Evolutionary conservation across 228 moss, liverwort and hornwort genomes (phyloP).

Genomic region (Sphagnum magellanicum): DNA sequence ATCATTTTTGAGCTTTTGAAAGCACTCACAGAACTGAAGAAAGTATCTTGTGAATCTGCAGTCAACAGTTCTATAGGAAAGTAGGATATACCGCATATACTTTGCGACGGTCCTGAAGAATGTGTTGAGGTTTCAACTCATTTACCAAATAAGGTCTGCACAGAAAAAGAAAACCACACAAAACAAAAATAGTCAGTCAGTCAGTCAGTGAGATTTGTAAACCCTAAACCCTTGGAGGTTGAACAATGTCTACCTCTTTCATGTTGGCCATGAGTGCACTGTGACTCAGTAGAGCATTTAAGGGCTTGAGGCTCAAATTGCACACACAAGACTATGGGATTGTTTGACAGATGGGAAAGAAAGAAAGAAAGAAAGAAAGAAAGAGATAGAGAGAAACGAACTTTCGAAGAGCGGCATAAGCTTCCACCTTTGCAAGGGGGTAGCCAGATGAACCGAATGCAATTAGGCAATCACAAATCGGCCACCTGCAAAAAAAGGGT

Average conservation of each 20-base stretch:
- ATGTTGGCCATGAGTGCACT: no score
- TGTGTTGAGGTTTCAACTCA: conserved; percentile 76
- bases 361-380: background rate
- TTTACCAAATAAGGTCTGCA: conserved; percentile 87
- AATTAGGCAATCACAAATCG: conserved; percentile 54
- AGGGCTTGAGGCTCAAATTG: no score
- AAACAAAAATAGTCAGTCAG: no score
- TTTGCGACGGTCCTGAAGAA: conserved; percentile 96
- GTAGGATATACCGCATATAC: conserved; percentile 57
- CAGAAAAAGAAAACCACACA: background rate
- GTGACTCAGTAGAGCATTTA: no score
- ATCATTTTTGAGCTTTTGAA: no score
- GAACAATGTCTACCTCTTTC: no score
- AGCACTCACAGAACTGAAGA: no score
- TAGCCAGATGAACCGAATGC: conserved; percentile 63
- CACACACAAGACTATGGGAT: no score
- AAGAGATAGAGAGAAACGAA: conserved; percentile 10
- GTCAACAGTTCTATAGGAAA: no score
- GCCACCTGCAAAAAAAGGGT: conserved; percentile 25
- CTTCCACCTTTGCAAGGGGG: conserved; percentile 58
- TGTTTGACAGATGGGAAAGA: background rate
- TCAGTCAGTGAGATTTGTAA: no score
- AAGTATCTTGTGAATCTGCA: no score
- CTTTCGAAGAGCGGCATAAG: conserved; percentile 51
- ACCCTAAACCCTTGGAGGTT: no score